These are phyloP conservation scores for Dillenia suffruticosa DNA, from an alignment of 164 flowering plant species.

Conservation along the genomic window DNA sequence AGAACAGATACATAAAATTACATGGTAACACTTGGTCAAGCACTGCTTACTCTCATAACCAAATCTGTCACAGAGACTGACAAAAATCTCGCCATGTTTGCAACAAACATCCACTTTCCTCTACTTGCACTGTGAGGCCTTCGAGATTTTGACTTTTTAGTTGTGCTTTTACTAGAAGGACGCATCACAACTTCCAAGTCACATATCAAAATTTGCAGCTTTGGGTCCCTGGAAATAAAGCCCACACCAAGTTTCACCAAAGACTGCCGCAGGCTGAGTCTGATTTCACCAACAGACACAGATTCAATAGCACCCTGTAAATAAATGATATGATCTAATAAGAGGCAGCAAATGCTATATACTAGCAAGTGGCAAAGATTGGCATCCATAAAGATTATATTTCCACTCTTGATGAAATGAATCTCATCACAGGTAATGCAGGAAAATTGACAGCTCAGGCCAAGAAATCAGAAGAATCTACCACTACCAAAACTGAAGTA, in stretches of 20 bases:
- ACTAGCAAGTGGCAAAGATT: too few relatives aligned
- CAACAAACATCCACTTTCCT: constrained; percentile 94
- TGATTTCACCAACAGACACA: constrained; percentile 84
- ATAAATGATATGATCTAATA: neutral
- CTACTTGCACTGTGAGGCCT: constrained; percentile 68
- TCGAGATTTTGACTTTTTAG: constrained; percentile 35
- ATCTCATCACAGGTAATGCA: neutral
- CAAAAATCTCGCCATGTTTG: constrained; percentile 86
- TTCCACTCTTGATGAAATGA: too few relatives aligned
- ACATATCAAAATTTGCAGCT: constrained; percentile 73
- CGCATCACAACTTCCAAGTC: constrained; percentile 84
- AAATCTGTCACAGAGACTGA: constrained; percentile 82
- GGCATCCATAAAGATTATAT: too few relatives aligned
- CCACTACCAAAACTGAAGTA: too few relatives aligned
- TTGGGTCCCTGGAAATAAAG: constrained; percentile 83
- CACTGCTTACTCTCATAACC: constrained; percentile 62
- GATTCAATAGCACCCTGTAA: constrained; percentile 83
- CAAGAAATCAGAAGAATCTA: too few relatives aligned
- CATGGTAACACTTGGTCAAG: neutral
- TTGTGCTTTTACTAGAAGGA: constrained; percentile 39
- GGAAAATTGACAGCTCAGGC: neutral
- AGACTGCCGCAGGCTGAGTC: constrained; percentile 83
- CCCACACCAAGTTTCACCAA: constrained; percentile 86
- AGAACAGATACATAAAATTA: neutral
- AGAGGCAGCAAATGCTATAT: neutral